These are phyloP conservation scores for Trebouxiophyceae sp. DNA, from an alignment of 163 green algal species.

Conservation along the genomic window DNA sequence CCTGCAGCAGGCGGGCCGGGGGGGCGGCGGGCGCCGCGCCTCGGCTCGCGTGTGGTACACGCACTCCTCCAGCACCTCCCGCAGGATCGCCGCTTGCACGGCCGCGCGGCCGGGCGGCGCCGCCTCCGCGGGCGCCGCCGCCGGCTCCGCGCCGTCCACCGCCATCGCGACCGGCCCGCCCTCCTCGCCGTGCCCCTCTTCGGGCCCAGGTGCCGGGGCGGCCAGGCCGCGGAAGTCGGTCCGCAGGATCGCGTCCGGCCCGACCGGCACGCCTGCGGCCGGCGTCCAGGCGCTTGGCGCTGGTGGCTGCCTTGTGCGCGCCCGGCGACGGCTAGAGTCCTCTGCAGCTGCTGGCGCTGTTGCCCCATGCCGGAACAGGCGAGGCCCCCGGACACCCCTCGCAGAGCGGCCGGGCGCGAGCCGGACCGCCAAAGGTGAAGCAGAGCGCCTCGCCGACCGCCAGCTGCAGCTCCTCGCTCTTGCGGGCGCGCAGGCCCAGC, in stretches of 20 bases:
- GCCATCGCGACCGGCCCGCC: too few relatives aligned
- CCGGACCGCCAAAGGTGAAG: conserved; percentile 53
- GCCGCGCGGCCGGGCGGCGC: neutral
- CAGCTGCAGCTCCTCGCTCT: conserved; percentile 66
- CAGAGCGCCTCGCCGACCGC: conserved; percentile 68
- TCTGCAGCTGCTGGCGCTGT: too few relatives aligned
- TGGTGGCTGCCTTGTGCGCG: too few relatives aligned
- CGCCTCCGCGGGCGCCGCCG: neutral
- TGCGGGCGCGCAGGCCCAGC: conserved; percentile 41
- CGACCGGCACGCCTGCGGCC: conserved; percentile 30
- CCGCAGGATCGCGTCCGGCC: conserved; percentile 34
- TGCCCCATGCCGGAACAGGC: too few relatives aligned
- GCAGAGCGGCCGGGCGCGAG: too few relatives aligned
- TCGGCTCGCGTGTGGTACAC: conserved; percentile 20
- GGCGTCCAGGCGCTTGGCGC: too few relatives aligned
- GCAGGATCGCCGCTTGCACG: conserved; percentile 23
- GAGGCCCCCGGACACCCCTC: too few relatives aligned
- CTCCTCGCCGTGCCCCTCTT: too few relatives aligned
- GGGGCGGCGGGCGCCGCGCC: conserved; percentile 23
- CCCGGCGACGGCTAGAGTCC: too few relatives aligned
- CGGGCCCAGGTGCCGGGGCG: too few relatives aligned
- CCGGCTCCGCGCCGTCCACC: too few relatives aligned
- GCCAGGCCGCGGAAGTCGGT: conserved; percentile 37
- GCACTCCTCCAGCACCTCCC: conserved; percentile 36
- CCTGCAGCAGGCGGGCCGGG: too few relatives aligned